Evolutionary conservation across 106 monocot genomes (phyloP).

Genomic region (Iris macrosiphon): DNA sequence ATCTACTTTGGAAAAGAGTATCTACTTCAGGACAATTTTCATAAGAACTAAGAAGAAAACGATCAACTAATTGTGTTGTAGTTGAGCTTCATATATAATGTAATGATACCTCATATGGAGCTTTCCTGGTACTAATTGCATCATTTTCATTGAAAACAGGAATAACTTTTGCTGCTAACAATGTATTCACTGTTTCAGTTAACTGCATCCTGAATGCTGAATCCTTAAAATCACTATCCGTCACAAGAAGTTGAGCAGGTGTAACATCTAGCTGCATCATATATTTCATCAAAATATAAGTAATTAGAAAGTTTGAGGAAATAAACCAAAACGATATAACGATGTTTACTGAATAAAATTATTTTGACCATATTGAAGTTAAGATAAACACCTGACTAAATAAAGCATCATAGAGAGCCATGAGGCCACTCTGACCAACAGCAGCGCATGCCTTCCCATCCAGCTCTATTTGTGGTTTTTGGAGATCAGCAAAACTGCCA

Average conservation of each 20-base stretch:
- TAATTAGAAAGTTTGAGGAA: not conserved
- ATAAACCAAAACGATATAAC: not conserved
- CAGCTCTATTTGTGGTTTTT: conserved; percentile 74
- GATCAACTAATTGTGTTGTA: not conserved
- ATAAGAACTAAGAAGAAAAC: not conserved
- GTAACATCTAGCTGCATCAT: conserved; percentile 74
- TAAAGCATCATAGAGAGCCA: conserved; percentile 65
- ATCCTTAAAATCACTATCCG: conserved; percentile 78
- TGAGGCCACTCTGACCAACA: conserved; percentile 90
- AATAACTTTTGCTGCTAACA: conserved; percentile 55
- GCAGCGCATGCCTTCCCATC: conserved; percentile 91
- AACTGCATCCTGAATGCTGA: conserved; percentile 66
- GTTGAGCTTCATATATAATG: not conserved
- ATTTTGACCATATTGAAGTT: not conserved
- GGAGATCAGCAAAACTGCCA: conserved; percentile 85
- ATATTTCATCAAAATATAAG: conserved; percentile 7
- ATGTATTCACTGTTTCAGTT: conserved; percentile 59
- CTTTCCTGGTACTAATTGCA: conserved; percentile 80
- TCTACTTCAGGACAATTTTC: not conserved
- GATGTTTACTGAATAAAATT: not conserved
- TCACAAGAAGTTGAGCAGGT: conserved; percentile 80
- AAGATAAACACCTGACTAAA: conserved; percentile 33
- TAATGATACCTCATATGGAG: conserved; percentile 91
- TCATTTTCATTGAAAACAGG: conserved; percentile 97
- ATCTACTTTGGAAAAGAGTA: too few species aligned